These are phyloP conservation scores for Ascochyta rabiei DNA, from an alignment of 2,329 filamentous ascomycete genomes.

Conservation along the genomic window DNA sequence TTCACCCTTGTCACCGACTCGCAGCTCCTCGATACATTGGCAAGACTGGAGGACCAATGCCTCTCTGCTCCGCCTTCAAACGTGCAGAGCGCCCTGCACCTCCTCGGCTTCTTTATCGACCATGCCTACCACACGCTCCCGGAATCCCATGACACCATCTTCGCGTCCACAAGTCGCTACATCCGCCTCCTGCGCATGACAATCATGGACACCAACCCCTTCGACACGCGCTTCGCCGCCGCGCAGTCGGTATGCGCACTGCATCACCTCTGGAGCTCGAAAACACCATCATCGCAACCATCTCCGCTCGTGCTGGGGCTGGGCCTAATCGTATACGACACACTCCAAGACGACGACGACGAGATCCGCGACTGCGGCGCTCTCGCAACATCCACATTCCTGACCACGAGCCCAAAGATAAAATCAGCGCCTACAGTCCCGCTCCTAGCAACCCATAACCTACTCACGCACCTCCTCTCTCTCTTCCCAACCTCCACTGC, in stretches of 20 bases:
- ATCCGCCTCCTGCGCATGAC: slow-evolving; percentile 39
- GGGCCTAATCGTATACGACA: slow-evolving; percentile 53
- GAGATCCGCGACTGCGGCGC: slow-evolving; percentile 76
- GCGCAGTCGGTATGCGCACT: slow-evolving; percentile 60
- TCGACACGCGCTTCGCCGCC: slow-evolving; percentile 69
- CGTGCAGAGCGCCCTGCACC: slow-evolving; percentile 38
- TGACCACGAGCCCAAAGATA: slow-evolving; percentile 38
- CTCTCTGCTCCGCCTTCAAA: slow-evolving; percentile 37
- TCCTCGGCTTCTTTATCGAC: slow-evolving; percentile 43
- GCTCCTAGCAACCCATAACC: slow-evolving; percentile 53
- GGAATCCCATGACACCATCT: slow-evolving; percentile 1
- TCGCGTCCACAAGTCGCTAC: slow-evolving; percentile 29
- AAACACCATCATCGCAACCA: not conserved
- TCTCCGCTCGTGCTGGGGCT: slow-evolving; percentile 34
- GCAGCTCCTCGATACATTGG: slow-evolving; percentile 24
- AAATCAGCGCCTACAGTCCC: slow-evolving; percentile 51
- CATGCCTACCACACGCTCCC: slow-evolving; percentile 22
- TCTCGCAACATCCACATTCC: slow-evolving; percentile 54
- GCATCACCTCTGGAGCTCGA: slow-evolving; percentile 28
- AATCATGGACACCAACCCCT: slow-evolving; percentile 53
- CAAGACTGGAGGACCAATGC: slow-evolving; percentile 36
- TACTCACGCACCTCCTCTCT: slow-evolving; percentile 42
- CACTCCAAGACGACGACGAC: slow-evolving; percentile 82
- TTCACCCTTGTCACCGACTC: slow-evolving; percentile 22
- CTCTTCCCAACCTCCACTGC: slow-evolving; percentile 42